Percentiles rank a stretch among this genome's conserved stretches.
phyloP scores from a whole-genome alignment of 805 yeast species.

The Sugiyamaella americana region DNA sequence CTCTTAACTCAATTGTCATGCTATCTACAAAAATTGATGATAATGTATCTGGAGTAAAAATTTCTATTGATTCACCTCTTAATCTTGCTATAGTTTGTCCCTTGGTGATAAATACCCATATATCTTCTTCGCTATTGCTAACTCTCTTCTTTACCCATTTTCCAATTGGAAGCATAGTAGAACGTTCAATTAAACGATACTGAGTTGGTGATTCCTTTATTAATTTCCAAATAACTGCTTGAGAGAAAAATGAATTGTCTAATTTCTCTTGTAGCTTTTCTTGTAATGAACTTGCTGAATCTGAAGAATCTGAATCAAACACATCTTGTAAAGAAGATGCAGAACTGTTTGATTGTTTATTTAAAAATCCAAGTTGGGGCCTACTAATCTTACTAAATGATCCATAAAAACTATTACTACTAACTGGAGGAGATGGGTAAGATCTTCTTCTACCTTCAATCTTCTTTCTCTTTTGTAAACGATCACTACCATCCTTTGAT shows the following conservation, averaged over 20 bases:
- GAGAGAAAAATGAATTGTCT: slow-evolving; percentile 6
- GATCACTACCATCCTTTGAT: background rate
- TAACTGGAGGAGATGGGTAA: background rate
- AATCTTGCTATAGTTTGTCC: slow-evolving; percentile 4
- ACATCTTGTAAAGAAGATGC: too few relatives aligned
- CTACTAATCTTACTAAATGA: background rate
- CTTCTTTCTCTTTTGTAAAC: too few relatives aligned
- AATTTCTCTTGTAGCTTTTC: too few relatives aligned
- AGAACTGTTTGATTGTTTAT: background rate
- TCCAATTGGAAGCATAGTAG: slow-evolving; percentile 18
- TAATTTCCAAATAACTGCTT: slow-evolving; percentile 22
- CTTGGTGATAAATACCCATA: slow-evolving; percentile 9
- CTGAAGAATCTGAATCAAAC: background rate
- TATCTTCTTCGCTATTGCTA: slow-evolving; percentile 1
- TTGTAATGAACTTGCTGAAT: too few relatives aligned
- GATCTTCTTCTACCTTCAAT: background rate
- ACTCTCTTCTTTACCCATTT: slow-evolving; percentile 13
- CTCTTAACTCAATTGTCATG: slow-evolving; percentile 1
- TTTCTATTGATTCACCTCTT: slow-evolving; percentile 1
- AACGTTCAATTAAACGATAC: slow-evolving; percentile 18
- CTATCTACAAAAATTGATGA: slow-evolving; percentile 5
- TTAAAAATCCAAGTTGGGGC: background rate
- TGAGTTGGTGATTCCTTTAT: slow-evolving; percentile 5
- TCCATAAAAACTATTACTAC: background rate
- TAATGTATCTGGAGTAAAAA: slow-evolving; percentile 3